These are phyloP conservation scores for Monilinia laxa DNA, from an alignment of 2,329 filamentous ascomycete genomes.

Conservation along the genomic window DNA sequence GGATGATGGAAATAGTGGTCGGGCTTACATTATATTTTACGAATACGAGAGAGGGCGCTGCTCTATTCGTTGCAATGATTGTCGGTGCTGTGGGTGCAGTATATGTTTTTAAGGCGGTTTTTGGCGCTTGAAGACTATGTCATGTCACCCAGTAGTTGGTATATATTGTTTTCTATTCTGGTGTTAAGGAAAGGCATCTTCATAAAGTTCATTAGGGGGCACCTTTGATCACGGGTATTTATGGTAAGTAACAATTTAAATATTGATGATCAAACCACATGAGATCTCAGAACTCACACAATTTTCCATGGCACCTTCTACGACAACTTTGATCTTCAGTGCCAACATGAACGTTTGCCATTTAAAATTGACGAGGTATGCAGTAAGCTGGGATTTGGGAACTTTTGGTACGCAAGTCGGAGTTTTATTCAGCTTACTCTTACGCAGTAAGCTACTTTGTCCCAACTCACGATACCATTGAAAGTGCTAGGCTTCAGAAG, in stretches of 20 bases:
- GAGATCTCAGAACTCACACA: neutral
- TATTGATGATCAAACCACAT: neutral
- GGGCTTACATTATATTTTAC: constrained; percentile 52
- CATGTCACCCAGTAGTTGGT: neutral
- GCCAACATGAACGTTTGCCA: neutral
- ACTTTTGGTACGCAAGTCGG: no score
- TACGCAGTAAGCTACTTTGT: neutral
- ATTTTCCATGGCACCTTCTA: neutral
- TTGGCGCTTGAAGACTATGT: constrained; percentile 12
- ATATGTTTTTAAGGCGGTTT: constrained; percentile 32
- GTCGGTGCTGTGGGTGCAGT: constrained; percentile 37
- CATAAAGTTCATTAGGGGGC: neutral
- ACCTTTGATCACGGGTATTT: neutral
- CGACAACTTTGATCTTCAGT: neutral
- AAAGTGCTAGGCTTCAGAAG: no score
- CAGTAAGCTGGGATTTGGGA: no score
- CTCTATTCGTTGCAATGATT: constrained; percentile 36
- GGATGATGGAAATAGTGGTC: constrained; percentile 58
- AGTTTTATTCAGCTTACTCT: neutral
- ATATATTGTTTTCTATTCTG: neutral
- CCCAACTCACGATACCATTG: neutral
- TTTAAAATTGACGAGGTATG: neutral
- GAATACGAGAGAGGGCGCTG: constrained; percentile 39
- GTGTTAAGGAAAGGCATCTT: neutral
- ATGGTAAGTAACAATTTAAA: constrained; percentile 11